phyloP scores from a whole-genome alignment of 106 monocot genomes.

The Dioscorea alata region DNA sequence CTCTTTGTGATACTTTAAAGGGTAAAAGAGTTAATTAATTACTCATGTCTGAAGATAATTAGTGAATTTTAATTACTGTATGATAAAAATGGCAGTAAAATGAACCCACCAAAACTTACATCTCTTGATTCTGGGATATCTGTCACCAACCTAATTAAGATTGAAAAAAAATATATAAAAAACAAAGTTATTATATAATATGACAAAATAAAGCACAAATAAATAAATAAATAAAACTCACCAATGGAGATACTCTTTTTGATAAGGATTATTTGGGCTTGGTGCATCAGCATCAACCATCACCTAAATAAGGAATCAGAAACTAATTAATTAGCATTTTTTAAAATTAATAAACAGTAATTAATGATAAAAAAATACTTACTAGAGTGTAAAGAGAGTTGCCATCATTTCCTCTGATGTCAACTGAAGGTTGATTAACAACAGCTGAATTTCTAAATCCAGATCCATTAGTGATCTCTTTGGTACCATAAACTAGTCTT shows the following conservation, averaged over 20 bases:
- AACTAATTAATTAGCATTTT: background rate
- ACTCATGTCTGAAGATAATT: background rate
- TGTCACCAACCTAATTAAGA: conserved; percentile 54
- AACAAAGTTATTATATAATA: too few species aligned
- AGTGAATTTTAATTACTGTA: background rate
- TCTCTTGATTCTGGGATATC: conserved; percentile 58
- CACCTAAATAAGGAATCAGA: conserved; percentile 2
- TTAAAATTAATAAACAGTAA: background rate
- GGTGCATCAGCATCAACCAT: conserved; percentile 31
- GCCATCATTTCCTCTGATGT: conserved; percentile 38
- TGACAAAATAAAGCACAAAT: background rate
- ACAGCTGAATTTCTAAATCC: conserved; percentile 27
- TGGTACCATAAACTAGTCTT: conserved; percentile 47
- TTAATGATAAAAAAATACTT: conserved; percentile 4
- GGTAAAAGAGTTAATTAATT: background rate
- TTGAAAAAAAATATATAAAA: background rate
- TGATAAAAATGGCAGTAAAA: background rate
- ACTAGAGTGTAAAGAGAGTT: conserved; percentile 62
- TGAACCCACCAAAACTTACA: conserved; percentile 68
- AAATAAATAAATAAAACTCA: background rate
- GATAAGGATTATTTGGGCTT: conserved; percentile 17
- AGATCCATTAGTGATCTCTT: conserved; percentile 66
- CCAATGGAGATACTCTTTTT: conserved; percentile 18
- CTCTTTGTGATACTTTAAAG: background rate
- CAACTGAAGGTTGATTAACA: background rate